A percentile compares a stretch with the other conserved stretches of the same genome.
Evolutionary conservation across 192 early-diverging fungal species (phyloP).

Genomic region (Geranomyces michiganensis): DNA sequence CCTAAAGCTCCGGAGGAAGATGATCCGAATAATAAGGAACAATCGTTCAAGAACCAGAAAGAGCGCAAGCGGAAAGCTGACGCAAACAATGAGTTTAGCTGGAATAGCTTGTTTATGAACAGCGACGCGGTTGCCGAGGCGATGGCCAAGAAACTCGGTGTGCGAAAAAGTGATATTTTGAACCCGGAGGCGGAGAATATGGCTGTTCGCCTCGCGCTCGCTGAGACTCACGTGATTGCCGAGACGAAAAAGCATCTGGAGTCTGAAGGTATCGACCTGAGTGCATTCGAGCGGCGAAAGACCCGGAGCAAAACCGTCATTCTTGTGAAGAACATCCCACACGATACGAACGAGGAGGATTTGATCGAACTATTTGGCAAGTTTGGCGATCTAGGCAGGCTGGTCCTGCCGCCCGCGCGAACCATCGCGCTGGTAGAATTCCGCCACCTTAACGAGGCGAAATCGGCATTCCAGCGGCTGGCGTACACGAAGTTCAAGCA

Average conservation of each 20-base stretch:
- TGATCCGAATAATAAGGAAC: conserved; percentile 20
- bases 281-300: conserved; percentile 70
- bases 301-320: conserved; percentile 88
- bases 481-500: conserved; percentile 93
- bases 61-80: conserved; percentile 77
- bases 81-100: conserved; percentile 86
- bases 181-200: conserved; percentile 84
- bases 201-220: conserved; percentile 91
- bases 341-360: conserved; percentile 79
- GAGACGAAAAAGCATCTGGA: conserved; percentile 94
- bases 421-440: conserved; percentile 96
- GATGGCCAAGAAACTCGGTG: conserved; percentile 88
- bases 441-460: conserved; percentile 85
- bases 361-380: conserved; percentile 79
- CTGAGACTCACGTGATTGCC: conserved; percentile 94
- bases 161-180: conserved; percentile 90
- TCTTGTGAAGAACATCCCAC: conserved; percentile 95
- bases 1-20: conserved; percentile 62
- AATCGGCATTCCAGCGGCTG: conserved; percentile 81
- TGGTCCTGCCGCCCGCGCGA: conserved; percentile 86
- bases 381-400: conserved; percentile 84
- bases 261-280: conserved; percentile 79
- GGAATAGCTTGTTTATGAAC: conserved; percentile 97
- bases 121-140: conserved; percentile 93
- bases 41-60: conserved; percentile 77